Percentiles rank a stretch among this genome's conserved stretches.
These are phyloP conservation scores for Hyaloperonospora arabidopsidis DNA, from an alignment of 352 stramenopile genomes.

Conservation along the genomic window DNA sequence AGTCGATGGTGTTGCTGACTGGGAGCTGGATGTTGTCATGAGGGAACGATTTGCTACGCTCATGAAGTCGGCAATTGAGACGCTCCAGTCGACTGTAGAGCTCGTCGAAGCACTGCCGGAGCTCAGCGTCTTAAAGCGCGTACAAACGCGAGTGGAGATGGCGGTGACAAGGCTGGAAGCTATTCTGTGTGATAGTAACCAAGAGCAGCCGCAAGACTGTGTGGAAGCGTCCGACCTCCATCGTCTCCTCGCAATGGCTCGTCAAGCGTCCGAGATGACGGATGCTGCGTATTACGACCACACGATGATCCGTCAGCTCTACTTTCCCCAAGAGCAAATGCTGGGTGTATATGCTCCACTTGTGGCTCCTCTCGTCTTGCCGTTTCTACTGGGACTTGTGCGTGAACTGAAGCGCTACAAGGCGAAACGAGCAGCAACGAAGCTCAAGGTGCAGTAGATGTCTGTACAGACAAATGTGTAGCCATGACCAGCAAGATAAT, in stretches of 20 bases:
- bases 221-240: constrained; percentile 18
- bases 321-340: constrained; percentile 67
- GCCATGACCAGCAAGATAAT: neutral
- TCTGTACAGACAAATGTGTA: neutral
- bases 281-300: constrained; percentile 58
- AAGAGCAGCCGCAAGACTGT: constrained; percentile 14
- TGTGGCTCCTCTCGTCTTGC: constrained; percentile 50
- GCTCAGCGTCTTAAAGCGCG: constrained; percentile 60
- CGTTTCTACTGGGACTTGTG: constrained; percentile 47
- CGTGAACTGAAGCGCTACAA: constrained; percentile 47
- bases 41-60: constrained; percentile 44
- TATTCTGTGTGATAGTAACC: constrained; percentile 33
- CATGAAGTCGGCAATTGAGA: constrained; percentile 49
- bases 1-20: constrained; percentile 49
- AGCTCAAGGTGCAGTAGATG: constrained; percentile 15
- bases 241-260: constrained; percentile 30
- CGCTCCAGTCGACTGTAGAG: constrained; percentile 61
- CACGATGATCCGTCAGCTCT: constrained; percentile 67
- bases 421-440: constrained; percentile 9
- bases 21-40: constrained; percentile 62
- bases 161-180: constrained; percentile 45
- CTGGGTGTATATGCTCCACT: constrained; percentile 55
- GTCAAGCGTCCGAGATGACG: constrained; percentile 40
- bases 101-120: constrained; percentile 64
- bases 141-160: constrained; percentile 45